These are phyloP conservation scores for Catenaria anguillulae DNA, from an alignment of 371 early-diverging fungal species.

Conservation along the genomic window DNA sequence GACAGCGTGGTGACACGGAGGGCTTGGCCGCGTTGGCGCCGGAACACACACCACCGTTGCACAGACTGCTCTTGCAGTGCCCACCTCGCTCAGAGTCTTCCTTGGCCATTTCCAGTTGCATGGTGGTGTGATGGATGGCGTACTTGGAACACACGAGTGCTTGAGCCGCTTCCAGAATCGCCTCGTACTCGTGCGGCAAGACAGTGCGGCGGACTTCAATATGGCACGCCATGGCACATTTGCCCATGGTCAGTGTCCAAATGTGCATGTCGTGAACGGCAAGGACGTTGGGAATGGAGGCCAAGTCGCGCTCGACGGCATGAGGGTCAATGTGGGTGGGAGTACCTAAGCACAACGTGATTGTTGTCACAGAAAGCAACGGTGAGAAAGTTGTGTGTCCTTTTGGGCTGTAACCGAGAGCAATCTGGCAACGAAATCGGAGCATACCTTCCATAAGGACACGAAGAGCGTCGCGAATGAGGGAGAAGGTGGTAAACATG, in stretches of 20 bases:
- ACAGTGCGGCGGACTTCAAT: constrained; percentile 17
- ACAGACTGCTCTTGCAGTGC: too few relatives aligned
- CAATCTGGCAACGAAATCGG: too few relatives aligned
- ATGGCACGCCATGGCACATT: constrained; percentile 32
- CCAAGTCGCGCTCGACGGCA: constrained; percentile 34
- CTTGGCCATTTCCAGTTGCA: constrained; percentile 45
- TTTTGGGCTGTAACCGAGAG: too few relatives aligned
- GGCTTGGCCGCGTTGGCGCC: too few relatives aligned
- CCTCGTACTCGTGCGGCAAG: constrained; percentile 23
- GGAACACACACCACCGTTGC: too few relatives aligned
- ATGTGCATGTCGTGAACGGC: constrained; percentile 55
- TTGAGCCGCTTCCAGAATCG: constrained; percentile 38
- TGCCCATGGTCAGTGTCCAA: constrained; percentile 59
- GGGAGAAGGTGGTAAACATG: constrained; percentile 31
- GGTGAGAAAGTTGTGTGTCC: too few relatives aligned
- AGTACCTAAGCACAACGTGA: constrained; percentile 16
- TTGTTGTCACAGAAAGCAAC: background rate
- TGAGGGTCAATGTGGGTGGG: constrained; percentile 48
- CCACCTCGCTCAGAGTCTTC: too few relatives aligned
- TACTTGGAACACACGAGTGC: constrained; percentile 42
- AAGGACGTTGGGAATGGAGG: constrained; percentile 35
- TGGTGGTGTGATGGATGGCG: constrained; percentile 51
- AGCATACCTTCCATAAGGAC: constrained; percentile 66
- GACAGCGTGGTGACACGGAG: too few relatives aligned
- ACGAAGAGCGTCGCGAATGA: constrained; percentile 42